A percentile compares a stretch with the other conserved stretches of the same genome.
Evolutionary conservation across 495 filamentous ascomycete species (phyloP).

Genomic region (Hypoxylon subgilvum): DNA sequence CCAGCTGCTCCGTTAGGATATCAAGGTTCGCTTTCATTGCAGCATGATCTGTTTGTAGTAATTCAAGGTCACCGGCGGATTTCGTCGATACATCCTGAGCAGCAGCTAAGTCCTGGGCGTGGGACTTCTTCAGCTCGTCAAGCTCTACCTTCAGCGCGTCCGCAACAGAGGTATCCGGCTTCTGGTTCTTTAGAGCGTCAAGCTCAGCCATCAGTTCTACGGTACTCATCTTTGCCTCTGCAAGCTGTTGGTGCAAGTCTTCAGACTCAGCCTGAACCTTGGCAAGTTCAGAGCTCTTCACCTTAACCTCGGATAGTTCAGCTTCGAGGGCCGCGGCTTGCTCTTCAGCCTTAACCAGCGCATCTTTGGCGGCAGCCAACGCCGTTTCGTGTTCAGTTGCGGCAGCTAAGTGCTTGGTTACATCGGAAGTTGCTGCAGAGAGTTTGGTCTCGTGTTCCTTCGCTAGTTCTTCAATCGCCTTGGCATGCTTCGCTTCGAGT

Average conservation of each 20-base stretch:
- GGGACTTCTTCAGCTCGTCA: constrained; percentile 43
- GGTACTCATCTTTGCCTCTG: constrained; percentile 61
- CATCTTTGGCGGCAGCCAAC: constrained; percentile 32
- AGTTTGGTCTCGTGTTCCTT: constrained; percentile 45
- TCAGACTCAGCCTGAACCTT: constrained; percentile 52
- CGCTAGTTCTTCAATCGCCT: constrained; percentile 50
- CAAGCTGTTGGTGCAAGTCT: constrained; percentile 54
- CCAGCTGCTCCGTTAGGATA: constrained; percentile 45
- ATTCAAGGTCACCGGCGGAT: constrained; percentile 23
- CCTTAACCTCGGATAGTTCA: constrained; percentile 37
- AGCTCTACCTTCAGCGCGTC: constrained; percentile 54
- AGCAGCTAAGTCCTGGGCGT: constrained; percentile 42
- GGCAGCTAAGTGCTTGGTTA: constrained; percentile 31
- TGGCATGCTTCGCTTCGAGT: constrained; percentile 50
- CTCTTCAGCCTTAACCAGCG: constrained; percentile 35
- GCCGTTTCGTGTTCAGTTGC: constrained; percentile 30
- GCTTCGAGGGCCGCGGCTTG: constrained; percentile 28
- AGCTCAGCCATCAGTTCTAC: constrained; percentile 60
- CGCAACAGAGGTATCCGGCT: constrained; percentile 56
- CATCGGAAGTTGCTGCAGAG: constrained; percentile 26
- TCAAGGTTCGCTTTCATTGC: constrained; percentile 38
- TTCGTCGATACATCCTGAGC: constrained; percentile 32
- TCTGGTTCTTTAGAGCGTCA: constrained; percentile 58
- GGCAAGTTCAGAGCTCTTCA: constrained; percentile 40
- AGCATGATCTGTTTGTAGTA: constrained; percentile 35